A percentile compares a stretch with the other conserved stretches of the same genome.
phyloP scores from a whole-genome alignment of 2,329 filamentous ascomycete genomes.

The Alternaria triticimaculans region DNA sequence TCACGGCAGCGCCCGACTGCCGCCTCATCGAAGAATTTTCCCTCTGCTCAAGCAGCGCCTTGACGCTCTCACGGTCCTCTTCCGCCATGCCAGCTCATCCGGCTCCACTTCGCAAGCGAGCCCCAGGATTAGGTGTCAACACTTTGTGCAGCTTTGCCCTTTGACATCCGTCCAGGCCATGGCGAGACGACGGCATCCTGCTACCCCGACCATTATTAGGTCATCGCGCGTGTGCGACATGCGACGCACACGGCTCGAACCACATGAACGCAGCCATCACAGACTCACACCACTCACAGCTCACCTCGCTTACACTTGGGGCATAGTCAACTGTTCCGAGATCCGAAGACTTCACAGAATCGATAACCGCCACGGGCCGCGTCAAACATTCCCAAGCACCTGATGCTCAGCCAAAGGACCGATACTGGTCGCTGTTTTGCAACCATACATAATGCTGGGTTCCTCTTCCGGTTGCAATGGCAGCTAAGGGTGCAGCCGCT shows the following conservation, averaged over 20 bases:
- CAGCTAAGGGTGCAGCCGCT: slow-evolving; percentile 9
- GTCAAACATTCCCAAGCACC: background rate
- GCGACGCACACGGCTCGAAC: slow-evolving; percentile 17
- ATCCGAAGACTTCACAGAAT: slow-evolving; percentile 7
- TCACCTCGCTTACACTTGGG: slow-evolving; percentile 7
- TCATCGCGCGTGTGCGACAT: slow-evolving; percentile 17
- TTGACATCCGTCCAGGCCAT: slow-evolving; percentile 21
- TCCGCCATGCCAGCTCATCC: slow-evolving; percentile 20
- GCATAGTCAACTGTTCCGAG: slow-evolving; percentile 12
- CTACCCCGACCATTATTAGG: slow-evolving; percentile 25
- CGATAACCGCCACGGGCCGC: slow-evolving; percentile 14
- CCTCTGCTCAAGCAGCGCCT: background rate
- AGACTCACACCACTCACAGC: slow-evolving; percentile 35
- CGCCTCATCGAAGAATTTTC: slow-evolving; percentile 6
- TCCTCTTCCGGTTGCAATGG: slow-evolving; percentile 2
- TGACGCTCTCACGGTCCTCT: slow-evolving; percentile 7
- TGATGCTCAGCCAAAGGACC: background rate
- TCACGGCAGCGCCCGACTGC: slow-evolving; percentile 6
- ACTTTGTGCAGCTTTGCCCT: slow-evolving; percentile 6
- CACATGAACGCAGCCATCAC: slow-evolving; percentile 17
- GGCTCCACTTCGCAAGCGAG: slow-evolving; percentile 25
- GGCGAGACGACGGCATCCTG: slow-evolving; percentile 21
- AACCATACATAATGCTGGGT: background rate
- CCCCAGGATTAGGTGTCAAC: slow-evolving; percentile 10
- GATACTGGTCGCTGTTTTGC: background rate